A percentile compares a stretch with the other conserved stretches of the same genome.
Evolutionary conservation across 2,329 filamentous ascomycete genomes (phyloP).

Genomic region (Alternaria conjuncta): DNA sequence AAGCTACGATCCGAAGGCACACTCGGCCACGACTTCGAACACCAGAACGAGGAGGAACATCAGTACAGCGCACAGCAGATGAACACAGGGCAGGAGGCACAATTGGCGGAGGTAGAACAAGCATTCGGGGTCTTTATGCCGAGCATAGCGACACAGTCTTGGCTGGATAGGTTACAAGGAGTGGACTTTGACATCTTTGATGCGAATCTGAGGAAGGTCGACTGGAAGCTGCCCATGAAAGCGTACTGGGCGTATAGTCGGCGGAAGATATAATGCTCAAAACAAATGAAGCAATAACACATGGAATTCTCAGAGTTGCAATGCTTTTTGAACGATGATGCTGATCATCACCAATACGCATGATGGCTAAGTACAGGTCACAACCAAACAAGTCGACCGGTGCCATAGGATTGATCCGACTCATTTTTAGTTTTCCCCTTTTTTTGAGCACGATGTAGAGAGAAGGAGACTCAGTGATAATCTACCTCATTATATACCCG

Average conservation of each 20-base stretch:
- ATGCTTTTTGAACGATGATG: not conserved
- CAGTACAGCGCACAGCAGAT: conserved; percentile 54
- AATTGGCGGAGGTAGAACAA: conserved; percentile 63
- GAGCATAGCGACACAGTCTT: conserved; percentile 77
- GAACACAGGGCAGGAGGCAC: conserved; percentile 43
- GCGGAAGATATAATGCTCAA: conserved; percentile 51
- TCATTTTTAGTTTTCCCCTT: too few relatives aligned
- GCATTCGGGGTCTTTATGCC: conserved; percentile 84
- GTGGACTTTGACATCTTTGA: conserved; percentile 84
- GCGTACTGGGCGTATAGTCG: conserved; percentile 67
- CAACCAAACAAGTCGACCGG: too few relatives aligned
- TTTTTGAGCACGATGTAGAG: too few relatives aligned
- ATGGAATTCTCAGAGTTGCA: too few relatives aligned
- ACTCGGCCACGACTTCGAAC: conserved; percentile 87
- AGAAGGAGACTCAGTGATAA: too few relatives aligned
- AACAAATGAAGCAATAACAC: not conserved
- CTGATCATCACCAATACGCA: not conserved
- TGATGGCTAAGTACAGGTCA: not conserved
- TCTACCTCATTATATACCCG: too few relatives aligned
- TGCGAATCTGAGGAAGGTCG: conserved; percentile 65
- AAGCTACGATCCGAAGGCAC: conserved; percentile 76
- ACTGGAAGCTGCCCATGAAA: conserved; percentile 89
- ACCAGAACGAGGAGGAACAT: conserved; percentile 76
- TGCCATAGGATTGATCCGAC: too few relatives aligned
- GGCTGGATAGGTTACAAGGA: conserved; percentile 77